These are phyloP conservation scores for Boletus sp. DNA, from an alignment of 1,284 basidiomycete species.

Conservation along the genomic window DNA sequence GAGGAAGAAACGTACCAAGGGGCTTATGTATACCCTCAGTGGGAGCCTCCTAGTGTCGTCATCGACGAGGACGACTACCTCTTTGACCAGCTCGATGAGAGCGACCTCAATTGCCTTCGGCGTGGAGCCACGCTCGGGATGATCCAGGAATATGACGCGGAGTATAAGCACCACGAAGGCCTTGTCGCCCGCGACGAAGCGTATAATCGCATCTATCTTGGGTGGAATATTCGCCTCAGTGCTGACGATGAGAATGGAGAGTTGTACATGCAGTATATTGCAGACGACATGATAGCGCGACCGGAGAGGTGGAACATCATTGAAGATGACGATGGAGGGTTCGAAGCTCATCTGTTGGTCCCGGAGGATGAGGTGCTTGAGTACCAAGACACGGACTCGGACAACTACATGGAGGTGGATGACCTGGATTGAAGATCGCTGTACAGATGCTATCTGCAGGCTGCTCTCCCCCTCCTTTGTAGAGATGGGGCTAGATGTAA, in stretches of 20 bases:
- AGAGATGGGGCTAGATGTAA: neutral
- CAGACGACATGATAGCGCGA: conserved; percentile 45
- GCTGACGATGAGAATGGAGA: conserved; percentile 49
- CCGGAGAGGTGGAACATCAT: conserved; percentile 50
- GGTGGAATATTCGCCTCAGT: conserved; percentile 58
- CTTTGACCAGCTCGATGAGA: conserved; percentile 35
- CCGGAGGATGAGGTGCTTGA: conserved; percentile 40
- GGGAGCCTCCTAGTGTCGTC: conserved; percentile 51
- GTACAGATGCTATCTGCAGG: too few relatives aligned
- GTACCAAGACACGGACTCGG: conserved; percentile 52
- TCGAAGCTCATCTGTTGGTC: conserved; percentile 48
- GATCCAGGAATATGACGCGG: conserved; percentile 52
- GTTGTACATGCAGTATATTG: conserved; percentile 45
- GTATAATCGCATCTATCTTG: conserved; percentile 50
- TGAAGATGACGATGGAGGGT: conserved; percentile 35
- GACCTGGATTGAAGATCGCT: conserved; percentile 13
- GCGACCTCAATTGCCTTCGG: conserved; percentile 48
- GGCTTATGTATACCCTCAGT: conserved; percentile 43
- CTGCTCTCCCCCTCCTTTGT: neutral
- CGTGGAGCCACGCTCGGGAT: conserved; percentile 59
- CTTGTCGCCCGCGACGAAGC: conserved; percentile 41
- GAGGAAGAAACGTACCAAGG: conserved; percentile 37
- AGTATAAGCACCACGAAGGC: conserved; percentile 51
- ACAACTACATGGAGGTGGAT: conserved; percentile 39
- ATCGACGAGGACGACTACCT: conserved; percentile 38